Percentiles rank a stretch among this genome's conserved stretches.
phyloP scores from a whole-genome alignment of 768 basidiomycete genomes.

The Rhodosporidiobolus odoratus region DNA sequence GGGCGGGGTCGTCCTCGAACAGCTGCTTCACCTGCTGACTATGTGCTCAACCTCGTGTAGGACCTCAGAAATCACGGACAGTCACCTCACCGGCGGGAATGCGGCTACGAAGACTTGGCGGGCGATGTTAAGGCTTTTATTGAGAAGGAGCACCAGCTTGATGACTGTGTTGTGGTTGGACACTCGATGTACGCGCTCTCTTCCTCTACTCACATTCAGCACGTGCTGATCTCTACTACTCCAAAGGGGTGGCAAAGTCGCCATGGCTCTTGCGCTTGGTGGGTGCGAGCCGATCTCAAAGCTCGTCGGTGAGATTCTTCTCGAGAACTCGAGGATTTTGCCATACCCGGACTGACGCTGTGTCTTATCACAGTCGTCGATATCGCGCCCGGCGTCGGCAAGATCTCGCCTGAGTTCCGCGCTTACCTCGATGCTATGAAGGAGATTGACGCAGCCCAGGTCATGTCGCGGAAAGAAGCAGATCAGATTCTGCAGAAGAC shows the following conservation, averaged over 20 bases:
- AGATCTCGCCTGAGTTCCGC: slow-evolving; percentile 61
- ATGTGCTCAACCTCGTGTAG: slow-evolving; percentile 46
- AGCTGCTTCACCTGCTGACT: not conserved
- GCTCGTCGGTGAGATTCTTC: slow-evolving; percentile 23
- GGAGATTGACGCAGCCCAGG: slow-evolving; percentile 58
- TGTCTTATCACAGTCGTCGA: slow-evolving; percentile 58
- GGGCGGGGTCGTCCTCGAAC: not conserved
- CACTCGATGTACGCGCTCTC: slow-evolving; percentile 72
- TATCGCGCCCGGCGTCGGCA: slow-evolving; percentile 63
- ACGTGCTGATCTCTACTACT: slow-evolving; percentile 23
- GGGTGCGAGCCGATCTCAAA: slow-evolving; percentile 45
- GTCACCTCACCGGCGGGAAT: slow-evolving; percentile 67
- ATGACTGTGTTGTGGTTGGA: slow-evolving; percentile 68
- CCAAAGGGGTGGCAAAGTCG: slow-evolving; percentile 54
- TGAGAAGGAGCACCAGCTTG: slow-evolving; percentile 47
- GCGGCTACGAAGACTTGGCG: slow-evolving; percentile 75
- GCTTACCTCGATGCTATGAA: slow-evolving; percentile 68
- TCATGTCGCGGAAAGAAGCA: slow-evolving; percentile 65
- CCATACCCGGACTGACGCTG: not conserved
- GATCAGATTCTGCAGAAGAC: slow-evolving; percentile 59
- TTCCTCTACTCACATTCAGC: not conserved
- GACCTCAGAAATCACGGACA: slow-evolving; percentile 85
- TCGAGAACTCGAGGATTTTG: slow-evolving; percentile 44
- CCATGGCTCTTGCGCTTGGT: slow-evolving; percentile 63
- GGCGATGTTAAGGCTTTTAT: slow-evolving; percentile 68